Percentiles rank a stretch among this genome's conserved stretches.
Evolutionary conservation across 192 early-diverging fungal genomes (phyloP).

Genomic region (Kickxella alabastrina): DNA sequence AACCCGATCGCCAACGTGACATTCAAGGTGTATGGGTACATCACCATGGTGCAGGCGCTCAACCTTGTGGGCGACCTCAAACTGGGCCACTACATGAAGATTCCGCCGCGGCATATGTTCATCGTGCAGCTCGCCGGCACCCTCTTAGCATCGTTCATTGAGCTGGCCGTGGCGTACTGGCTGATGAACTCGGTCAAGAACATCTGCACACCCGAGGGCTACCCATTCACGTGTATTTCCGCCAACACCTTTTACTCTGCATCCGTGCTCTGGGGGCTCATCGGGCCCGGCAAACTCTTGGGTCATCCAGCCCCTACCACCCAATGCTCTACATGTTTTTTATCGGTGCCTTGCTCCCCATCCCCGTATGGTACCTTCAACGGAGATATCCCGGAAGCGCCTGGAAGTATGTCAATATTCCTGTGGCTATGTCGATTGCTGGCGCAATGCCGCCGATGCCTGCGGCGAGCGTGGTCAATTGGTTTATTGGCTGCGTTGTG

Average conservation of each 20-base stretch:
- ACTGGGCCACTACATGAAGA: constrained; percentile 78
- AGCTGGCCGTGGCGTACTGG: constrained; percentile 65
- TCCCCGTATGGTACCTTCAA: constrained; percentile 67
- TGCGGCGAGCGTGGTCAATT: constrained; percentile 66
- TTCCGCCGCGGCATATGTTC: constrained; percentile 82
- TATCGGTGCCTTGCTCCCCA: constrained; percentile 63
- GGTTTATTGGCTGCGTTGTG: constrained; percentile 62
- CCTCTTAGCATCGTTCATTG: constrained; percentile 62
- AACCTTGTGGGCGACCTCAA: constrained; percentile 66
- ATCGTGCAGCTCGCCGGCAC: constrained; percentile 71
- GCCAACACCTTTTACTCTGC: constrained; percentile 65
- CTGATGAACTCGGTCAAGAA: constrained; percentile 58
- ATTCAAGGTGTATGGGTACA: constrained; percentile 84
- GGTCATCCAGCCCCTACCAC: constrained; percentile 55
- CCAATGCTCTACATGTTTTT: constrained; percentile 53
- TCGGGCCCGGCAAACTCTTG: constrained; percentile 71
- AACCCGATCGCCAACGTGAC: constrained; percentile 77
- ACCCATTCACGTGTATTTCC: constrained; percentile 64
- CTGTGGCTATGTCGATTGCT: constrained; percentile 62
- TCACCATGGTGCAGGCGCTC: constrained; percentile 74
- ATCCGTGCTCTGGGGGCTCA: constrained; percentile 75
- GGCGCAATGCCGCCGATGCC: constrained; percentile 62
- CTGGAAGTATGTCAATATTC: constrained; percentile 62
- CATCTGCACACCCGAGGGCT: constrained; percentile 60
- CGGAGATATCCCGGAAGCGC: constrained; percentile 60